Base-by-base conservation (phyloP, 495 filamentous ascomycete species). In the Tuber microsphaerosporum region DNA sequence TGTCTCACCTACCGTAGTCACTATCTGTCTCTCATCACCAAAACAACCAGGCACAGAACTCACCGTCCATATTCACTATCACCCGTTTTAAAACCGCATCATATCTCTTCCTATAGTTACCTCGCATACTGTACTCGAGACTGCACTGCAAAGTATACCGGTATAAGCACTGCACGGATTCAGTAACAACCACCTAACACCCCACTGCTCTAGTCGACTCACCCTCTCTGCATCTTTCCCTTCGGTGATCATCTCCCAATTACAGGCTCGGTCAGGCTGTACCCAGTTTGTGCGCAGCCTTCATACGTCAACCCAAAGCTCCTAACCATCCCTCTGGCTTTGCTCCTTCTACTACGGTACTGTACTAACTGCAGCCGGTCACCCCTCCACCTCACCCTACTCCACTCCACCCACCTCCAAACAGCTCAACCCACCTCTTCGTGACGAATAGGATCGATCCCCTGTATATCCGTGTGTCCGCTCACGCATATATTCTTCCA, bases 311-410 rank as follows among this genome's bases (percentile, higher is more conserved):
- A 65, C 56, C 1, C 26, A 65, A 65, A 65, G 56, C 26, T 31
- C 26, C 26, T 31, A 34, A 65, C 26, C 26, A 3, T 31, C 34
- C 26, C 14, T 65, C 56, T 34, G 26, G 19, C 56, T 34, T 65
- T 19, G 26, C 56, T 65, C 56, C 56, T 65, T 65, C 56, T 34
- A 26, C 56, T 65, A 31, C n/a, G n/a, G n/a, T n/a, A n/a, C n/a
- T n/a, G n/a, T n/a, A n/a, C 56, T 16, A 65, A 34, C 56, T 65
- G 56, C 56, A 65, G 56, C 56, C 26, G 56, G 56, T 44, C 42
- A 43, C 73, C 48, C 70, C 37, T 46, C 71, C 73, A 69, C 72
- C 6, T n/a, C 37, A 70, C 69, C 46, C 56, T 48, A 37, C 73
- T 22, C 75, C 69, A n/a, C 34, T 69, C 39, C 45, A 42, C 74